Evolutionary conservation across 129 eudicot species (phyloP).

Genomic region (Saposhnikovia divaricata): DNA sequence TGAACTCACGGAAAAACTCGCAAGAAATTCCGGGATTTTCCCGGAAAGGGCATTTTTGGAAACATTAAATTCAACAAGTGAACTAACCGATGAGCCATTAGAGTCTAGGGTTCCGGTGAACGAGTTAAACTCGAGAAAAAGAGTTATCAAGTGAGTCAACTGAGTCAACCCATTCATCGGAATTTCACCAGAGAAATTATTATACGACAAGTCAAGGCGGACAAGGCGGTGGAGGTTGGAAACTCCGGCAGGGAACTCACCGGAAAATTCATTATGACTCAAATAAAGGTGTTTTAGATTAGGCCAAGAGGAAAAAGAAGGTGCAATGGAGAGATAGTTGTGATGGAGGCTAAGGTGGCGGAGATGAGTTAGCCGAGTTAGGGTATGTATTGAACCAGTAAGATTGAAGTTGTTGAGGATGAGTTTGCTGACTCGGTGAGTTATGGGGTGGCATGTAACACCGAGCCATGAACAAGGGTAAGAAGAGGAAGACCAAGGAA

Average conservation of each 20-base stretch:
- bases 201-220: conserved; percentile 25
- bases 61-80: conserved; percentile 25
- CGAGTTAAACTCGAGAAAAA: conserved; percentile 24
- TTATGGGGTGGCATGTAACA: conserved; percentile 23
- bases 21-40: conserved; percentile 14
- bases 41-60: conserved; percentile 21
- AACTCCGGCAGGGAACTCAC: conserved; percentile 19
- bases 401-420: conserved; percentile 20
- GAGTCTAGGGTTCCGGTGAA: conserved; percentile 18
- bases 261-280: conserved; percentile 22
- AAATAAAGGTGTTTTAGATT: conserved; percentile 26
- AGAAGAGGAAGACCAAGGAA: conserved; percentile 20
- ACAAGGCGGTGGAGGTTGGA: conserved; percentile 18
- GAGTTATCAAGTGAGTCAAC: conserved; percentile 19
- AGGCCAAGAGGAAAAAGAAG: conserved; percentile 17
- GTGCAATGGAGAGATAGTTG: conserved; percentile 13
- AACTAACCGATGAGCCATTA: not conserved
- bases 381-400: conserved; percentile 19
- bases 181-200: conserved; percentile 19
- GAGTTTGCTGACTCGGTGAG: conserved; percentile 27
- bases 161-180: conserved; percentile 25
- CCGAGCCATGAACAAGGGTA: conserved; percentile 29
- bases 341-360: conserved; percentile 30
- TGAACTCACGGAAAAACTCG: conserved; percentile 7
- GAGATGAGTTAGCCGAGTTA: conserved; percentile 17